These are phyloP conservation scores for Nemania sp. DNA, from an alignment of 2,329 filamentous ascomycete species.

Conservation along the genomic window DNA sequence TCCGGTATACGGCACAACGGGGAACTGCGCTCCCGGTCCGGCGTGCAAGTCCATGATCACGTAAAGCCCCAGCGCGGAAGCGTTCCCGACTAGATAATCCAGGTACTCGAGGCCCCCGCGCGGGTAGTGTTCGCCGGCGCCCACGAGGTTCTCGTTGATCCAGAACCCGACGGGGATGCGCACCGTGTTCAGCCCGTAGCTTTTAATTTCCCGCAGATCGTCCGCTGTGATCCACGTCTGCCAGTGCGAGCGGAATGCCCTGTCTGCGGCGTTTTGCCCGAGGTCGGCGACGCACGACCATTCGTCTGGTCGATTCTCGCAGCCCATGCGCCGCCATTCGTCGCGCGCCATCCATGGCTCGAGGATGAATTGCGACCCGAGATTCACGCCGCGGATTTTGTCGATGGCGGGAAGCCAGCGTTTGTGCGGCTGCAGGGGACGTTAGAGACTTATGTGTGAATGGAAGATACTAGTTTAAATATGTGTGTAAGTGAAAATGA, in stretches of 20 bases:
- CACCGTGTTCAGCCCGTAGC: slow-evolving; percentile 51
- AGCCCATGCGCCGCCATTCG: slow-evolving; percentile 52
- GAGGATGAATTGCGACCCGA: slow-evolving; percentile 54
- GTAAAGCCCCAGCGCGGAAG: slow-evolving; percentile 48
- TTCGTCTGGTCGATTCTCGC: slow-evolving; percentile 45
- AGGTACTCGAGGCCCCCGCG: slow-evolving; percentile 49
- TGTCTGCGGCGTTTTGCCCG: slow-evolving; percentile 49
- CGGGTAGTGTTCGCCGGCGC: slow-evolving; percentile 44
- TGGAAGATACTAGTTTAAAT: slow-evolving; percentile 8
- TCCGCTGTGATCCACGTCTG: slow-evolving; percentile 48
- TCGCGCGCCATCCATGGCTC: slow-evolving; percentile 53
- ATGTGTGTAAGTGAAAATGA: neutral
- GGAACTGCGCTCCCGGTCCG: slow-evolving; percentile 48
- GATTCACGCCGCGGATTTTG: slow-evolving; percentile 49
- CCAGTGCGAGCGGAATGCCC: slow-evolving; percentile 52
- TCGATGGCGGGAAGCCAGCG: slow-evolving; percentile 20
- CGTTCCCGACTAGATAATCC: slow-evolving; percentile 49
- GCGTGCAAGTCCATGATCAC: slow-evolving; percentile 56
- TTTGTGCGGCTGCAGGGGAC: neutral
- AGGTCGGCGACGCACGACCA: slow-evolving; percentile 52
- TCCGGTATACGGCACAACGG: slow-evolving; percentile 49
- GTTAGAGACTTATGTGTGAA: slow-evolving; percentile 1
- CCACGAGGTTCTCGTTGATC: slow-evolving; percentile 51
- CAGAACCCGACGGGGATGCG: slow-evolving; percentile 56
- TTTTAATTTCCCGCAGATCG: slow-evolving; percentile 50